These are phyloP conservation scores for Mycena haematopus DNA, from an alignment of 768 basidiomycete species.

Conservation along the genomic window DNA sequence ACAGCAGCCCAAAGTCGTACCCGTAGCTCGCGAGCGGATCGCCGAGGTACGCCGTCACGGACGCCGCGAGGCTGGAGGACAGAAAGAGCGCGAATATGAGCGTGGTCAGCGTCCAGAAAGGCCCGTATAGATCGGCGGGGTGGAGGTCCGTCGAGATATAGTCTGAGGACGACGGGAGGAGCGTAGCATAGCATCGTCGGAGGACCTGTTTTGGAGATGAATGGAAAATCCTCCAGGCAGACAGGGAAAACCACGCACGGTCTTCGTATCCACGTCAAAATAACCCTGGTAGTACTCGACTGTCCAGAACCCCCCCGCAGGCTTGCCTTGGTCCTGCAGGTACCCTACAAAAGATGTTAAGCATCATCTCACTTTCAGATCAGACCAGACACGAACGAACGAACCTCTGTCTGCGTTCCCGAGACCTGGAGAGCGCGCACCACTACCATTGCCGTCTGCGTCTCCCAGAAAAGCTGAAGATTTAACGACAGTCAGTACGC, in stretches of 20 bases:
- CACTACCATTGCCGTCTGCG: conserved; percentile 37
- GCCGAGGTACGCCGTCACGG: conserved; percentile 81
- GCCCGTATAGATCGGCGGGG: conserved; percentile 86
- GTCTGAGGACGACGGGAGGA: conserved; percentile 67
- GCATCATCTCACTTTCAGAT: neutral
- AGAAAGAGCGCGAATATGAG: conserved; percentile 93
- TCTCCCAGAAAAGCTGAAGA: conserved; percentile 67
- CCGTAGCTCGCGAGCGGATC: conserved; percentile 54
- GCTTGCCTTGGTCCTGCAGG: conserved; percentile 56
- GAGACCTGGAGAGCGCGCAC: conserved; percentile 44
- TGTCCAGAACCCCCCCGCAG: conserved; percentile 72
- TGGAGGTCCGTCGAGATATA: conserved; percentile 69
- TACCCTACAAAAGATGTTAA: conserved; percentile 56
- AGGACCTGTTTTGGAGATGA: conserved; percentile 42
- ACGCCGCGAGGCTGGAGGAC: conserved; percentile 89
- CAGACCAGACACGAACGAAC: conserved; percentile 14
- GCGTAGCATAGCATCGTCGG: conserved; percentile 75
- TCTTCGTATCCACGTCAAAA: conserved; percentile 88
- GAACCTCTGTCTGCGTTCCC: conserved; percentile 61
- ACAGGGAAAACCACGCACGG: conserved; percentile 37
- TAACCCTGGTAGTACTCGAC: conserved; percentile 87
- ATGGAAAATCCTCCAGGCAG: no score
- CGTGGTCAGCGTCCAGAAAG: conserved; percentile 98
- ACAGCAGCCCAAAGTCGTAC: conserved; percentile 87
- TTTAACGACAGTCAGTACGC: neutral